These are phyloP conservation scores for Cystobasidium tubakii DNA, from an alignment of 768 basidiomycete genomes.

Conservation along the genomic window DNA sequence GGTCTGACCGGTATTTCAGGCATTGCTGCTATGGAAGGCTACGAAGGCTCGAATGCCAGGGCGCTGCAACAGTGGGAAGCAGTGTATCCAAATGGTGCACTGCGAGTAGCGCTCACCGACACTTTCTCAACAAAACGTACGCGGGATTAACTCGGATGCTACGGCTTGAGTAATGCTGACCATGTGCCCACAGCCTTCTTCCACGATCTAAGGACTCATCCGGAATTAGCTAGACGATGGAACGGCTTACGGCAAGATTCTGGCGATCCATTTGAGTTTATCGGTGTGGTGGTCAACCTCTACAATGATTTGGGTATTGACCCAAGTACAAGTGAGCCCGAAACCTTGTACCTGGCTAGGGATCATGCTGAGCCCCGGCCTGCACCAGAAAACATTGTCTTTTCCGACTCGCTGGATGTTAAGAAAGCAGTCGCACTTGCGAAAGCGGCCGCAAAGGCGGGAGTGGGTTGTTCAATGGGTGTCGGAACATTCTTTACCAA, in stretches of 20 bases:
- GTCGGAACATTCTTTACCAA: conserved; percentile 76
- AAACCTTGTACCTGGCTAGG: no score
- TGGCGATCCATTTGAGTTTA: conserved; percentile 80
- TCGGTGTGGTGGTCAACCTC: conserved; percentile 63
- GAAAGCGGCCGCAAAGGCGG: conserved; percentile 66
- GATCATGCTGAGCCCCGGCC: no score
- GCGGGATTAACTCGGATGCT: neutral
- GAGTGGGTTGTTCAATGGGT: conserved; percentile 72
- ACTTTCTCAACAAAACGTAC: conserved; percentile 79
- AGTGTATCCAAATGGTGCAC: conserved; percentile 49
- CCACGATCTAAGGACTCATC: conserved; percentile 58
- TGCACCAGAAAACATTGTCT: conserved; percentile 62
- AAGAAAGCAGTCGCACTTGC: conserved; percentile 66
- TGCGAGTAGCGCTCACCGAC: conserved; percentile 78
- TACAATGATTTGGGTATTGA: conserved; percentile 70
- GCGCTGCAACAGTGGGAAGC: conserved; percentile 84
- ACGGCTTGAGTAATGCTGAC: neutral
- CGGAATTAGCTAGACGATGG: conserved; percentile 66
- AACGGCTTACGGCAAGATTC: conserved; percentile 83
- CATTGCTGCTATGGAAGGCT: conserved; percentile 75
- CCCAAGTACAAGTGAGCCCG: conserved; percentile 53
- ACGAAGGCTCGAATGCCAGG: conserved; percentile 64
- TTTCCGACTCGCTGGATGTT: conserved; percentile 72
- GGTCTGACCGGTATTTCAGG: neutral
- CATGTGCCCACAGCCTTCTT: conserved; percentile 15